phyloP scores from a whole-genome alignment of 768 basidiomycete species.

The Termitomyces sp. region DNA sequence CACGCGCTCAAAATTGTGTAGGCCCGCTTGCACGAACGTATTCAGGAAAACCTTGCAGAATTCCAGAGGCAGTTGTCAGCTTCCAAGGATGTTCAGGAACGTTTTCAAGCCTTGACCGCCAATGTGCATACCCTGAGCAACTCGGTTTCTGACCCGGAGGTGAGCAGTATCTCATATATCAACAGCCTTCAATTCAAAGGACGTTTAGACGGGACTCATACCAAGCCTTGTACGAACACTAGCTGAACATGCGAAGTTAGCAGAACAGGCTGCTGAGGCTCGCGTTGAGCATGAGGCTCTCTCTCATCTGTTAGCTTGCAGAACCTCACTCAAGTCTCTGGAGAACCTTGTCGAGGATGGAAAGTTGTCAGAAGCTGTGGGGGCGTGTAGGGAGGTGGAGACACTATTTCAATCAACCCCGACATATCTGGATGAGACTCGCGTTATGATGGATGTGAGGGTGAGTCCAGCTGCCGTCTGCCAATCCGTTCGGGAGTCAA shows the following conservation, averaged over 20 bases:
- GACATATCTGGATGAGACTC: constrained; percentile 43
- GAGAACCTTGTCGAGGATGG: constrained; percentile 49
- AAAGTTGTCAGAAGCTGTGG: constrained; percentile 60
- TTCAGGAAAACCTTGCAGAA: constrained; percentile 56
- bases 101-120: constrained; percentile 43
- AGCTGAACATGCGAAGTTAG: constrained; percentile 55
- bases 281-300: constrained; percentile 46
- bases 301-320: constrained; percentile 52
- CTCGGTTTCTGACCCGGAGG: constrained; percentile 57
- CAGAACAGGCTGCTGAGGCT: constrained; percentile 60
- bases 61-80: constrained; percentile 64
- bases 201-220: constrained; percentile 61
- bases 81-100: constrained; percentile 61
- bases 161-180: constrained; percentile 23
- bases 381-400: constrained; percentile 38
- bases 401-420: constrained; percentile 45
- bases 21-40: constrained; percentile 69
- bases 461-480: constrained; percentile 34
- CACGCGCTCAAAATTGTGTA: constrained; percentile 24
- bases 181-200: not conserved
- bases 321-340: constrained; percentile 40
- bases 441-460: constrained; percentile 54
- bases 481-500: not conserved
- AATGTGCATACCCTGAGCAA: constrained; percentile 51
- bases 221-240: constrained; percentile 54